phyloP scores from a whole-genome alignment of 108 stramenopile genomes.

The Skeletonema menzelii region DNA sequence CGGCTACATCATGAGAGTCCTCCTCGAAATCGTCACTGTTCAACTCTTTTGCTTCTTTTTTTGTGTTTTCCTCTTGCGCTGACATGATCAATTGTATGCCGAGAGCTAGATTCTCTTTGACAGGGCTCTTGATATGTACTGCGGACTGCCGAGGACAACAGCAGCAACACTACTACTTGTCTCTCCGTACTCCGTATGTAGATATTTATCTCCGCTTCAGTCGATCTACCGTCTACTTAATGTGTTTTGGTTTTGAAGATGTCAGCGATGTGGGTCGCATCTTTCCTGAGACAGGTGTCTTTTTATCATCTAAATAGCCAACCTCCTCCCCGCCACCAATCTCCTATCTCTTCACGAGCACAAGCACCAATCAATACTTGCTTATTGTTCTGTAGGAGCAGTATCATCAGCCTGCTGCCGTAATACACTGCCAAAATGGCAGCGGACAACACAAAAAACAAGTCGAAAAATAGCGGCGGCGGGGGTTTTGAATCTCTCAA shows the following conservation, averaged over 20 bases:
- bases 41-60: not conserved
- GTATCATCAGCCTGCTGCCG: not conserved
- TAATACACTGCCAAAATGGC: slow-evolving; percentile 5
- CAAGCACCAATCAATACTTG: not conserved
- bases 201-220: no score
- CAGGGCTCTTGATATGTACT: no score
- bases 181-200: no score
- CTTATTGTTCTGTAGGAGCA: not conserved
- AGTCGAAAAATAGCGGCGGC: slow-evolving; percentile 44
- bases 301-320: not conserved
- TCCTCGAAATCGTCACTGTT: not conserved
- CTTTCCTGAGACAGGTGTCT: no score
- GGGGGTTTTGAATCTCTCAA: slow-evolving; percentile 85
- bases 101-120: no score
- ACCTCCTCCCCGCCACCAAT: not conserved
- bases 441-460: slow-evolving; percentile 18
- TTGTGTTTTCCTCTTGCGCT: not conserved
- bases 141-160: no score
- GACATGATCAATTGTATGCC: not conserved
- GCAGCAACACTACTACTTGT: no score
- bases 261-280: no score
- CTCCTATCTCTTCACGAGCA: no score
- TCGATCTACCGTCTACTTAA: no score
- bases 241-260: no score
- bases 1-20: not conserved